phyloP scores from a whole-genome alignment of 1,139 yeast genomes.

The Debaryomyces nepalensis region DNA sequence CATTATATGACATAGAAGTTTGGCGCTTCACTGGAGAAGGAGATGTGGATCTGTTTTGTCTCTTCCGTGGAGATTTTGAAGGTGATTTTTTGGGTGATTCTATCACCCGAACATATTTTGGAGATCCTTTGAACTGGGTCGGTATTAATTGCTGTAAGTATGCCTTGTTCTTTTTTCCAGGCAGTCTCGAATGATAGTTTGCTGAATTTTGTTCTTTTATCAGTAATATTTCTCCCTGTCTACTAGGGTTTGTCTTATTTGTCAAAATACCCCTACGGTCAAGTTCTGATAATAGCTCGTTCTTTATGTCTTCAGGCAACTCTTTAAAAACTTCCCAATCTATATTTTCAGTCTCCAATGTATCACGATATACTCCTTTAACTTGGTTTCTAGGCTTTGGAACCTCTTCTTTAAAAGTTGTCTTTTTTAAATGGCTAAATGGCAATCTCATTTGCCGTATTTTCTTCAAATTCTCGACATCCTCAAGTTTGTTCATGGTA shows the following conservation, averaged over 20 bases:
- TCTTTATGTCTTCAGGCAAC: slow-evolving; percentile 57
- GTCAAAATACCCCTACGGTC: slow-evolving; percentile 35
- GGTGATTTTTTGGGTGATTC: slow-evolving; percentile 35
- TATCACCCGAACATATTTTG: slow-evolving; percentile 40
- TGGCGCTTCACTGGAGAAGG: slow-evolving; percentile 22
- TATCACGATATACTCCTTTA: background rate
- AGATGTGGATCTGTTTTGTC: slow-evolving; percentile 15
- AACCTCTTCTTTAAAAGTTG: background rate
- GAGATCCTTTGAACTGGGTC: slow-evolving; percentile 31
- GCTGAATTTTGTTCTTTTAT: slow-evolving; percentile 12
- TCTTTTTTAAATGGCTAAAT: slow-evolving; percentile 23
- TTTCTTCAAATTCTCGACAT: slow-evolving; percentile 34
- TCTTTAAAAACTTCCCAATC: slow-evolving; percentile 60
- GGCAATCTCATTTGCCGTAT: slow-evolving; percentile 49
- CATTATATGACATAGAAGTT: slow-evolving; percentile 22
- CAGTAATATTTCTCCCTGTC: background rate
- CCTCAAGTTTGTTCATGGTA: slow-evolving; percentile 60
- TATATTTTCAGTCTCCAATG: slow-evolving; percentile 29
- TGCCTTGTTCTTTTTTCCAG: slow-evolving; percentile 19
- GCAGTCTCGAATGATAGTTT: slow-evolving; percentile 20
- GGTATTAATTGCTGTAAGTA: slow-evolving; percentile 50
- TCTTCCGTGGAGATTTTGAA: slow-evolving; percentile 15
- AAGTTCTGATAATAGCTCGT: slow-evolving; percentile 53
- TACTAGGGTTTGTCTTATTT: slow-evolving; percentile 12
- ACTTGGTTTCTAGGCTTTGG: slow-evolving; percentile 21